These are phyloP conservation scores for Auricularia heimuer DNA, from an alignment of 768 basidiomycete genomes.

Conservation along the genomic window DNA sequence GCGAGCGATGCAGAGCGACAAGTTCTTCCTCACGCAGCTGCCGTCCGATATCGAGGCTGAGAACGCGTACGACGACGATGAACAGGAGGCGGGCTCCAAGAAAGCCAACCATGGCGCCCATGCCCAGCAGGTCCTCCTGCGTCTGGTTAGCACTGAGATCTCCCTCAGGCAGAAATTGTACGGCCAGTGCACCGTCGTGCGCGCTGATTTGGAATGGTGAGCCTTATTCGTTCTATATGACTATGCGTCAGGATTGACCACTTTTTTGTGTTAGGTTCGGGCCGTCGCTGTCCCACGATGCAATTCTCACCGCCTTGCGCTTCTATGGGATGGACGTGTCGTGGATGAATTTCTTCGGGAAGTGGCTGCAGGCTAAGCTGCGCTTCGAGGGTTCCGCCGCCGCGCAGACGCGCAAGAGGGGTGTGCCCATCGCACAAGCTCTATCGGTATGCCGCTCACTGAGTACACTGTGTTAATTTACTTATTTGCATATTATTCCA, in stretches of 20 bases:
- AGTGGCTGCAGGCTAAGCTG: conserved; percentile 25
- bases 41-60: no score
- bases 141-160: conserved; percentile 32
- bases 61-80: background rate
- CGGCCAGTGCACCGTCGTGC: conserved; percentile 26
- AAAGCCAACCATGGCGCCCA: conserved; percentile 2
- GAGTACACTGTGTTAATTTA: no score
- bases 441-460: conserved; percentile 19
- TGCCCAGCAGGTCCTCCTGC: conserved; percentile 31
- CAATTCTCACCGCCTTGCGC: conserved; percentile 29
- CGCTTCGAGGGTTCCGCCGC: conserved; percentile 24
- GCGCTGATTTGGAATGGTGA: conserved; percentile 33
- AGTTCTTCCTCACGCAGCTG: no score
- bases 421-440: conserved; percentile 34
- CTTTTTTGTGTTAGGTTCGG: conserved; percentile 8
- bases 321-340: conserved; percentile 30
- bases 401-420: conserved; percentile 26
- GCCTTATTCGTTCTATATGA: no score
- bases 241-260: no score
- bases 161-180: conserved; percentile 30
- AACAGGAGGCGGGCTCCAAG: no score
- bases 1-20: no score
- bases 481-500: no score
- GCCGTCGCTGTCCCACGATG: conserved; percentile 28
- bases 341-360: conserved; percentile 18